Percentiles rank a stretch among this genome's conserved stretches.
Evolutionary conservation across 116 monocot genomes (phyloP).

Genomic region (Zostera marina): DNA sequence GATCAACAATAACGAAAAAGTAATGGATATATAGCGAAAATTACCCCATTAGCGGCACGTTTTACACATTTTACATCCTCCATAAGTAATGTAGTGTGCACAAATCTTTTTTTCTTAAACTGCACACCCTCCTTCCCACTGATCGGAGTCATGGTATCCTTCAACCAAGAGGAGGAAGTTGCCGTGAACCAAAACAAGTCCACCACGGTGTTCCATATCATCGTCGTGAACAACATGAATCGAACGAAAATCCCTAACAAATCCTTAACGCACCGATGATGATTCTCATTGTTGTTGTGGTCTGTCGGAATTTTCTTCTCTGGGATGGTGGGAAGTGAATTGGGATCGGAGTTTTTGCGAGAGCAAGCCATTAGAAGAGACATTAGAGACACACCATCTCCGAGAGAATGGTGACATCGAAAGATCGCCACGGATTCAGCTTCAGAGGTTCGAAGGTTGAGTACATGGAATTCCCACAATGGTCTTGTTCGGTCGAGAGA

Average conservation of each 20-base stretch:
- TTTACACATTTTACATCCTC: conserved; percentile 64
- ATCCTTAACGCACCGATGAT: too few relatives aligned
- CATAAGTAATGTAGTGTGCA: conserved; percentile 34
- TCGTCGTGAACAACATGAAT: conserved; percentile 8
- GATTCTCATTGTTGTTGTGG: too few relatives aligned
- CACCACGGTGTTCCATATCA: conserved; percentile 34
- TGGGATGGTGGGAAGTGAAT: conserved; percentile 33
- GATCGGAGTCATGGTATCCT: conserved; percentile 54
- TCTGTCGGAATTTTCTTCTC: not conserved
- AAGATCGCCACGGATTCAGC: conserved; percentile 38
- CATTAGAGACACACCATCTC: conserved; percentile 73
- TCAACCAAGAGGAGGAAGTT: conserved; percentile 28
- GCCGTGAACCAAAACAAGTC: conserved; percentile 25
- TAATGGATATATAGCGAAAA: not conserved
- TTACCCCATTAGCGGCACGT: conserved; percentile 34
- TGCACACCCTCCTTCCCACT: conserved; percentile 35
- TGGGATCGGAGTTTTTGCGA: conserved; percentile 41
- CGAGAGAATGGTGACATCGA: conserved; percentile 81
- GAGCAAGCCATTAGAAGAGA: conserved; percentile 87
- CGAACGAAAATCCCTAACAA: conserved; percentile 5
- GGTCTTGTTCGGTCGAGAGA: conserved; percentile 36
- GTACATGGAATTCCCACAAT: conserved; percentile 82
- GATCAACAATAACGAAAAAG: too few relatives aligned
- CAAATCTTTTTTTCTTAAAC: conserved; percentile 36
- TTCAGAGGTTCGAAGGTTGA: conserved; percentile 57